Conservation (phyloP, 768 basidiomycete species). For the Russula emetica region DNA sequence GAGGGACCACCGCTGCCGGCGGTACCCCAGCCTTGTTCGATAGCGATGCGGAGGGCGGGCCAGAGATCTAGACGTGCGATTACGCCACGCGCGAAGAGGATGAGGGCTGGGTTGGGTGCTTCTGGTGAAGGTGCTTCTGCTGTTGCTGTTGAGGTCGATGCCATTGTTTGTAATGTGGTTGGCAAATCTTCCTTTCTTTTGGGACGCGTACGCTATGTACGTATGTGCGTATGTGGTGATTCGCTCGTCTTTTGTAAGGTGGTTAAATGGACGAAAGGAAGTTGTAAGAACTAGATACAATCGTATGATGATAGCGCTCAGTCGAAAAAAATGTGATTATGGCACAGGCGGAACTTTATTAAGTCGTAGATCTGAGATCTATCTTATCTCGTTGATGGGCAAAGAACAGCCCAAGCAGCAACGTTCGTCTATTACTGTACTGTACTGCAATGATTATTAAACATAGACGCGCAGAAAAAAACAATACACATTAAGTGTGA, state of each 20-base stretch:
- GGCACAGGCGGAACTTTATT: no score
- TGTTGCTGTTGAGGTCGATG: slow-evolving; percentile 8
- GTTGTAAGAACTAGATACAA: no score
- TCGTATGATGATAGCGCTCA: no score
- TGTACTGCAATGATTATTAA: neutral
- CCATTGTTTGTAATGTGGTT: slow-evolving; percentile 2
- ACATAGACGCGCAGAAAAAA: slow-evolving; percentile 3
- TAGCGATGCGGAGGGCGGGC: slow-evolving; percentile 82
- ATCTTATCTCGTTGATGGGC: neutral
- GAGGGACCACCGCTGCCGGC: slow-evolving; percentile 63
- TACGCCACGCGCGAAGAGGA: slow-evolving; percentile 83
- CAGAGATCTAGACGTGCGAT: slow-evolving; percentile 78
- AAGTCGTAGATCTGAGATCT: no score
- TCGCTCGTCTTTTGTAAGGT: neutral
- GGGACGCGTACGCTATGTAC: neutral
- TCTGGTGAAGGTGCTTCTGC: slow-evolving; percentile 24
- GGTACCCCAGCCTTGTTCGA: slow-evolving; percentile 71
- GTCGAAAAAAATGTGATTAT: no score
- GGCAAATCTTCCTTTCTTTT: neutral
- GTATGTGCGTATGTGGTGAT: neutral
- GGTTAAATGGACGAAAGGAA: neutral
- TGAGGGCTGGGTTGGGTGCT: slow-evolving; percentile 43
- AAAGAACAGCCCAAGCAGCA: neutral
- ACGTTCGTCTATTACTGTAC: neutral
- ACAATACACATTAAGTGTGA: slow-evolving; percentile 19